Conservation (phyloP, 1,139 yeast genomes). For the Candida neerlandica region DNA sequence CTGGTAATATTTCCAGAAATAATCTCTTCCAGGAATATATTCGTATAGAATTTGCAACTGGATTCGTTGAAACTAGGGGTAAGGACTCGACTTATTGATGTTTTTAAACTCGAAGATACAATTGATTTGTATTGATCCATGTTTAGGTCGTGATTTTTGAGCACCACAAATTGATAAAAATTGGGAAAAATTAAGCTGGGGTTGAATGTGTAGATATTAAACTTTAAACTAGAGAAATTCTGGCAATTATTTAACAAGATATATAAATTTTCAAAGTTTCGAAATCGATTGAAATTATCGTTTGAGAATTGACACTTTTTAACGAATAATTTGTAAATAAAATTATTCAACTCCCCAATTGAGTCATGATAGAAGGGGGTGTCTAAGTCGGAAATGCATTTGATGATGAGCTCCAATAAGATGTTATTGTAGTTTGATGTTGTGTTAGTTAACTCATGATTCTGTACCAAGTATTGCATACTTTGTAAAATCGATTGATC, state of each 20-base stretch:
- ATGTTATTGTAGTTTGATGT: not conserved
- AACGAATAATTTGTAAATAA: constrained; percentile 7
- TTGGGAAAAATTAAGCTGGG: constrained; percentile 30
- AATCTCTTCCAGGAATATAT: constrained; percentile 8
- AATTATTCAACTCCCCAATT: constrained; percentile 5
- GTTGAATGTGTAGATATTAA: constrained; percentile 23
- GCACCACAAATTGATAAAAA: constrained; percentile 21
- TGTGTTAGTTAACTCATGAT: not conserved
- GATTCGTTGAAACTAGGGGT: not conserved
- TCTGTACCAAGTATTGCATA: not conserved
- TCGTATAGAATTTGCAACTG: constrained; percentile 10
- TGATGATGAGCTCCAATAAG: not conserved
- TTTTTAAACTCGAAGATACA: constrained; percentile 4
- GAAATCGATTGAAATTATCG: constrained; percentile 15
- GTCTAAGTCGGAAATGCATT: not conserved
- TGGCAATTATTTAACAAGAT: constrained; percentile 14
- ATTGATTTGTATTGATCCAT: constrained; percentile 2
- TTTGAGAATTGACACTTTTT: constrained; percentile 18
- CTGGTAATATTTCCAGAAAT: constrained; percentile 1
- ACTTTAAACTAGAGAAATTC: constrained; percentile 16
- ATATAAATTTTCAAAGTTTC: constrained; percentile 26
- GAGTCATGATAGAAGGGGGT: constrained; percentile 1
- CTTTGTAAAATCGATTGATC: not conserved
- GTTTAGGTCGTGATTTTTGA: not conserved
- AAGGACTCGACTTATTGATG: not conserved